Evolutionary conservation across 139 green algal genomes (phyloP).

Genomic region (Tetradesmus obliquus): DNA sequence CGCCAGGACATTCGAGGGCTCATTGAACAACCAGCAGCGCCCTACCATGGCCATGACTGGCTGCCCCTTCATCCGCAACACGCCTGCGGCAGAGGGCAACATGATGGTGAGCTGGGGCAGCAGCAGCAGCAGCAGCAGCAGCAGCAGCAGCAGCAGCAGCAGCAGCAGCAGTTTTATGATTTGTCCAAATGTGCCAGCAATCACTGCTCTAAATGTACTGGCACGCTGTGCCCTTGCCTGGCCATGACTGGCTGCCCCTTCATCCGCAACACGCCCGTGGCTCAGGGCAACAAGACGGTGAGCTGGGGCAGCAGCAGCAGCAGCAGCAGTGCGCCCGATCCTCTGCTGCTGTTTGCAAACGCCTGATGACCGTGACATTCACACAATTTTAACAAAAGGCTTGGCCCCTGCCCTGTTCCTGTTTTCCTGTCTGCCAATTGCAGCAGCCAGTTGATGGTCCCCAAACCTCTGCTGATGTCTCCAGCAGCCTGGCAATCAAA

Average conservation of each 20-base stretch:
- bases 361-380: no score
- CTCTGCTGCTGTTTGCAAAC: not conserved
- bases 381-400: no score
- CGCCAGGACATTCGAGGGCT: not conserved
- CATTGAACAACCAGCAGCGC: constrained; percentile 13
- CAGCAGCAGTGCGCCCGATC: not conserved
- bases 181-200: no score
- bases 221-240: not conserved
- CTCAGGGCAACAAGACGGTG: not conserved
- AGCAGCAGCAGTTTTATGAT: no score
- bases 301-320: not conserved
- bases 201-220: no score
- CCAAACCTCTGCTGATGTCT: no score
- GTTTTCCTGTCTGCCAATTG: not conserved
- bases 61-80: constrained; percentile 32
- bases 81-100: not conserved
- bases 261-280: not conserved
- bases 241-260: constrained; percentile 37
- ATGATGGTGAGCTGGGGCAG: not conserved
- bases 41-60: constrained; percentile 36
- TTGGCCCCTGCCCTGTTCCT: no score
- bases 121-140: no score
- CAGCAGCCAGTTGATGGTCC: not conserved
- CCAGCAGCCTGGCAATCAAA: no score
- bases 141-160: no score